Evolutionary conservation across 1,284 basidiomycete genomes (phyloP), one percentile per base, ranked within the genome.

Genomic region (Austroboletus novae-zelandiae): DNA sequence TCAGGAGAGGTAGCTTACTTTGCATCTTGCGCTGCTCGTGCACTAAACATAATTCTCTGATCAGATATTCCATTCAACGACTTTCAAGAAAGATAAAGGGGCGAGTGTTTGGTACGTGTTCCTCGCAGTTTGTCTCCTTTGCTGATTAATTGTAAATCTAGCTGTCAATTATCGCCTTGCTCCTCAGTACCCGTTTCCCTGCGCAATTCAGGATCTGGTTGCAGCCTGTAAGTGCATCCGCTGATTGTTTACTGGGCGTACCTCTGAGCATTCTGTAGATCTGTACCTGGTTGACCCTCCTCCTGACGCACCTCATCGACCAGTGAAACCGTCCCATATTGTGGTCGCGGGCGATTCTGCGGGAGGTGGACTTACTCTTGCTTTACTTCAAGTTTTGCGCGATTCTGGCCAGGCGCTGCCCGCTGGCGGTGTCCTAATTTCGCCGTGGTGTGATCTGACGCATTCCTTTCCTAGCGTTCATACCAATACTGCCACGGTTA

Each of bases 131-230:
- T 20, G 5, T 5, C 17, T 36, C 2, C 14, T 36, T 10, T 50
- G 20, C 41, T 11, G 40, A 43, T 43, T 45, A 34, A 47, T 23
- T 49, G 3, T 18, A 43, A 30, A 40, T 35, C 56, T 69, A 84
- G 92, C 93, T 36, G 81, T 96, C 55, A 92, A 94, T 61, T 97
- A 97, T 66, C 81, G 94, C 37, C 81, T 94, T 37, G 85, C 94
- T 11, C 94, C 94, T 0, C 94, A 97, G 70, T 97, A 95, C 59
- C 96, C 96, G 0, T 99, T 98, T 71, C 96, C 96, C 0, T 98
- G 96, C 60, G 93, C 89, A 0, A 72, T 98, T 14, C 92, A 96
- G 63, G 94, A 97, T 68, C 74, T 85, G 43, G 64, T 97, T 10
- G 89, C 94, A 1, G 86, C 92, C 6, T 98, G 89, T 86, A 61